Evolutionary conservation across 2,329 filamentous ascomycete genomes (phyloP).

Genomic region (Xylaria sp.): DNA sequence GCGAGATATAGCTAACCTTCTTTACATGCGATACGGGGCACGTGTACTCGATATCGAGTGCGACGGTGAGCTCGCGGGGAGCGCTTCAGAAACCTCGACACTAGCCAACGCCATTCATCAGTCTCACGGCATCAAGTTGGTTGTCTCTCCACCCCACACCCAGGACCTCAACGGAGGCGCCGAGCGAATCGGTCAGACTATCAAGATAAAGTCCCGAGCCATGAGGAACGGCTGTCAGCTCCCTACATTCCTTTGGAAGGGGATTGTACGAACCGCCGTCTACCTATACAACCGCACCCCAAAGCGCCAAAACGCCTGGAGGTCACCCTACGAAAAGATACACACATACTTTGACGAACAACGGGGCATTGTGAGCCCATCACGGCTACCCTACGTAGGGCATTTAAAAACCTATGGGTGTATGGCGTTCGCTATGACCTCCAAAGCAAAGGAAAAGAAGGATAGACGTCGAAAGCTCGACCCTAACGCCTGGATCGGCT

Average conservation of each 20-base stretch:
- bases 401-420: background rate
- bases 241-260: background rate
- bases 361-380: background rate
- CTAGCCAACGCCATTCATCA: no score
- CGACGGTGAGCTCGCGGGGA: no score
- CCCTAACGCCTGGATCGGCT: background rate
- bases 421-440: background rate
- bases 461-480: no score
- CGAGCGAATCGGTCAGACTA: background rate
- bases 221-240: background rate
- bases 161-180: background rate
- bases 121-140: no score
- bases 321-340: background rate
- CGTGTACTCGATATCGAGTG: no score
- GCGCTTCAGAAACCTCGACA: no score
- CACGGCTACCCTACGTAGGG: background rate
- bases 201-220: background rate
- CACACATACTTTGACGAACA: background rate
- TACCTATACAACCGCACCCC: background rate
- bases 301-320: background rate
- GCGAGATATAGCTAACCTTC: no score
- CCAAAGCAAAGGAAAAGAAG: background rate
- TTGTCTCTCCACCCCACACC: background rate
- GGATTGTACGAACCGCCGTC: background rate
- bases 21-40: no score